These are phyloP conservation scores for Debaryomyces psychrophilus DNA, from an alignment of 1,139 yeast species.

Conservation along the genomic window DNA sequence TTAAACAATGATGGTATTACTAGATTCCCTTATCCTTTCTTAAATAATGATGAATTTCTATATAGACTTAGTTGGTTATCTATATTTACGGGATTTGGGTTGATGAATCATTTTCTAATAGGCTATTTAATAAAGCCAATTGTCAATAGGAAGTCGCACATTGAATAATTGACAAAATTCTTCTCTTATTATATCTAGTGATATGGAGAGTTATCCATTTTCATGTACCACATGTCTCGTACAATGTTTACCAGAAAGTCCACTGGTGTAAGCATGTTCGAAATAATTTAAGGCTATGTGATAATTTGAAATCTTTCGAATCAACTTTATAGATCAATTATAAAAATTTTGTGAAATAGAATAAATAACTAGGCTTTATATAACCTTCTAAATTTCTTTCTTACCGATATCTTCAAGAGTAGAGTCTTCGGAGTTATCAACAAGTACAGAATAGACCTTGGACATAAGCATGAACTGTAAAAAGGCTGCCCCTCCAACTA, in stretches of 20 bases:
- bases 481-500: conserved; percentile 52
- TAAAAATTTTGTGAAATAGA: neutral
- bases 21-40: conserved; percentile 25
- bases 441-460: conserved; percentile 28
- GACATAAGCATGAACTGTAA: conserved; percentile 34
- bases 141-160: neutral
- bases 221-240: too few relatives aligned
- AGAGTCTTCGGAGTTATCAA: conserved; percentile 12
- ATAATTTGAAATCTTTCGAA: neutral
- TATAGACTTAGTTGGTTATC: conserved; percentile 12
- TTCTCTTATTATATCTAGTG: too few relatives aligned
- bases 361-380: conserved; percentile 3
- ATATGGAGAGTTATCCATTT: too few relatives aligned
- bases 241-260: too few relatives aligned
- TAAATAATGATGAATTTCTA: conserved; percentile 15
- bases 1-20: conserved; percentile 15
- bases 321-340: neutral
- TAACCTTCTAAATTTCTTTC: neutral
- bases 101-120: neutral
- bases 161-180: neutral
- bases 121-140: neutral
- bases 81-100: conserved; percentile 3
- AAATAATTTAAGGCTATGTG: too few relatives aligned
- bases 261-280: too few relatives aligned
- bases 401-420: neutral